phyloP scores from a whole-genome alignment of 768 basidiomycete genomes.

The Suillus placidus region DNA sequence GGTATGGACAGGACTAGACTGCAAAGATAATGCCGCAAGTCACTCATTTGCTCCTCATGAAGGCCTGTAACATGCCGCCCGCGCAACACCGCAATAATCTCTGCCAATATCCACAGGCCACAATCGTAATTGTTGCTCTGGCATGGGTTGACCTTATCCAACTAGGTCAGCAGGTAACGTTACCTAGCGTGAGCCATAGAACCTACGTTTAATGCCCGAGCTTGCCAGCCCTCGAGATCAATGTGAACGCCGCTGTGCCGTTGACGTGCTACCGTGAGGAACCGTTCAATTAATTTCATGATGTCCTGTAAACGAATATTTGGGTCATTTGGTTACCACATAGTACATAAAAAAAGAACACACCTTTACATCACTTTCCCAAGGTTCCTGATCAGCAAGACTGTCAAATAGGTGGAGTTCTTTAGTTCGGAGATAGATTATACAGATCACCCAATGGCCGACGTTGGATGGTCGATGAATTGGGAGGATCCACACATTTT shows the following conservation, averaged over 20 bases:
- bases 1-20: neutral
- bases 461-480: conserved; percentile 29
- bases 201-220: conserved; percentile 2
- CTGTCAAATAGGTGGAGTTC: conserved; percentile 19
- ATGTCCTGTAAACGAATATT: neutral
- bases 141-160: neutral
- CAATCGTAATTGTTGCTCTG: conserved; percentile 28
- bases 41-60: conserved; percentile 8
- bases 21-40: neutral
- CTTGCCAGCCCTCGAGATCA: conserved; percentile 9
- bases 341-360: neutral
- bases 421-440: conserved; percentile 5
- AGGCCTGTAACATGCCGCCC: conserved; percentile 16
- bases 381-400: conserved; percentile 4
- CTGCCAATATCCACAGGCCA: conserved; percentile 29
- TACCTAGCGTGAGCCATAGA: neutral
- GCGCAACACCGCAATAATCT: conserved; percentile 24
- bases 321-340: neutral
- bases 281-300: conserved; percentile 6
- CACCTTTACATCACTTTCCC: conserved; percentile 8
- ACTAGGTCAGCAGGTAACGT: neutral
- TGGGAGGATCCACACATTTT: conserved; percentile 39
- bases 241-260: conserved; percentile 1
- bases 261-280: conserved; percentile 7
- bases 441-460: conserved; percentile 39